Percentiles rank a stretch among this genome's conserved stretches.
These are phyloP conservation scores for Trypanosoma platydactyli DNA, from an alignment of 208 protist genomes.

Conservation along the genomic window DNA sequence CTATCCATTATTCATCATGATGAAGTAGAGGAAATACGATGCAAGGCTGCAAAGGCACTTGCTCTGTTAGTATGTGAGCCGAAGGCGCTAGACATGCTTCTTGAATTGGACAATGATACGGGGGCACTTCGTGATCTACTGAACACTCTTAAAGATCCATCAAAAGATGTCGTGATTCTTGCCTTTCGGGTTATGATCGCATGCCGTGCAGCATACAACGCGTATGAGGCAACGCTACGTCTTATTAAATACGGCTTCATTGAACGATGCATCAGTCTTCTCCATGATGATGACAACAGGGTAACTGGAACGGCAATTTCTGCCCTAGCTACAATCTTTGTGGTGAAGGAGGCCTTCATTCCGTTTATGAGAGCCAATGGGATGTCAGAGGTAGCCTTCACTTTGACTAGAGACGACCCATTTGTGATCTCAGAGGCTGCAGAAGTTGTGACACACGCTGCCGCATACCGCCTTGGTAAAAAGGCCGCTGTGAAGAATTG, in stretches of 20 bases:
- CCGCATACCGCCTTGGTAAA: constrained; percentile 55
- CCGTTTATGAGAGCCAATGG: constrained; percentile 43
- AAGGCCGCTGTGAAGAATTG: constrained; percentile 46
- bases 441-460: constrained; percentile 54
- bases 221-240: constrained; percentile 45
- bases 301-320: constrained; percentile 61
- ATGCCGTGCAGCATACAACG: constrained; percentile 66
- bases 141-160: constrained; percentile 41
- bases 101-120: constrained; percentile 35
- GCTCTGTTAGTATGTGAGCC: constrained; percentile 61
- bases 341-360: constrained; percentile 78
- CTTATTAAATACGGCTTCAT: constrained; percentile 53
- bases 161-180: constrained; percentile 54
- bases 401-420: constrained; percentile 41
- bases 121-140: constrained; percentile 38
- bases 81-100: constrained; percentile 42
- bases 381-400: constrained; percentile 43
- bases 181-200: constrained; percentile 59
- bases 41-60: constrained; percentile 58
- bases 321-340: constrained; percentile 50
- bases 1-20: constrained; percentile 59
- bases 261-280: constrained; percentile 35
- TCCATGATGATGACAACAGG: constrained; percentile 35
- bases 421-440: constrained; percentile 62
- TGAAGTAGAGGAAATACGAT: constrained; percentile 59